Base-by-base conservation (phyloP, 2,329 filamentous ascomycete species). In the Epichloe gansuensis region DNA sequence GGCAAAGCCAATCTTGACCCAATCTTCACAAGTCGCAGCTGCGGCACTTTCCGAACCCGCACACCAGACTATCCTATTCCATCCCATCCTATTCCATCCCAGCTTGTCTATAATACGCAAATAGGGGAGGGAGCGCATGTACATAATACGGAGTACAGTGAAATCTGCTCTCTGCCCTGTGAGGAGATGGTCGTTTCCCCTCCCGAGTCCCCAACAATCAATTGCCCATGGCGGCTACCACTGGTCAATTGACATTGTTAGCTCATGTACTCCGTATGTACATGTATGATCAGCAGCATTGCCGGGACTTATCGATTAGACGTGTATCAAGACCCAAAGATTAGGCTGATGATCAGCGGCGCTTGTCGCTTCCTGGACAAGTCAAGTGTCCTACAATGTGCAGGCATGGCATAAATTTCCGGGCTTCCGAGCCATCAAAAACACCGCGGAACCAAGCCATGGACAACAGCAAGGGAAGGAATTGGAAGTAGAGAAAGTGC, bases 341-440 rank as follows among this genome's bases (percentile, higher is more conserved):
- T 49, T 35, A 9, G 42, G 35, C 28, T 49, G 38, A 34, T 49
- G 38, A 34, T 28, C 15, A 44, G 38, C 39, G 34, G 41, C 41
- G 34, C 51, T 46, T 52, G 51, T 46, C 31, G 46, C 31, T 49
- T 48, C 39, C 17, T n/a, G 46, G 38, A 9, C 46, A 15, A 44
- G 31, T 46, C 47, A 49, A 39, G 51, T 43, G 51, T 39, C 49
- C 34, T 46, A 46, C 35, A 23, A 42, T 15, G 28, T 38, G 38
- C 35, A 43, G 45, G 23, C n/a, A 39, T 42, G 23, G n/a, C 15
- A 25, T 37, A 23, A 47, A 47, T 38, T 15, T 34, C 46, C 46
- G 34, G 17, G 17, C 46, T 5, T 23, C 46, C 34, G 31, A 47
- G n/a, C n/a, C n/a, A 47, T 38, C 25, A 38, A 17, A 23, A 35